Base-by-base conservation (phyloP, 129 eudicot genomes). In the Flaveria brownii region DNA sequence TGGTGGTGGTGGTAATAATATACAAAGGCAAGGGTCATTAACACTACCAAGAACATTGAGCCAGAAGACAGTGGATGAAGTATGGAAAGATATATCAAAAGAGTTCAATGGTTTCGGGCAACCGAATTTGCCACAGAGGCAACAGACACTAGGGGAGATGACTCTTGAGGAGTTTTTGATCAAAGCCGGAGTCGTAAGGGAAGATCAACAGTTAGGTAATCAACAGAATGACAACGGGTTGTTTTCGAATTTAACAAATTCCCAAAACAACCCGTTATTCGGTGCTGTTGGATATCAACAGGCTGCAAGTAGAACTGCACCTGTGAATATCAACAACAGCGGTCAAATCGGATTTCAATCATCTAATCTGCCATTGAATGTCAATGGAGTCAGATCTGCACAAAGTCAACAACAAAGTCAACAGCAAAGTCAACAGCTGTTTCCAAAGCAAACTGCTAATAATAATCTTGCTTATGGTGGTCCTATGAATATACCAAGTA, bases 121-220 rank as follows among this genome's bases (percentile, higher is more conserved):
- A 50, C 81, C 86, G 2, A 68, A 78, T 54, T 70, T 87, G 54
- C 80, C 96, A 0, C 93, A 82, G 68, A 86, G 94, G 73, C 89
- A 94, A 50, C 93, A 59, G 41, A 94, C 99, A 12, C 83, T 94
- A 63, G 96, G 98, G 16, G 98, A 94, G 68, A 87, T 94, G 51
- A 94, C 98, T 18, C 87, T 94, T 18, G 98, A 94, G 85, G 98
- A 94, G 85, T 94, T 94, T 77, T 80, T 94, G 85, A 80, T 87
- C 12, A 94, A 83, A 80, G 99, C 99, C 39, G 97, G 98, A 45
- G 97, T 91, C 10, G 97, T 91, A 6, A 87, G 89, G 87, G 97
- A 94, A 76, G 98, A 87, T 39, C 70, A 74, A 10, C 92, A 87
- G 51, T 51, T 76, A 8, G 60, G 11, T 42, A 75, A 83, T 17